These are phyloP conservation scores for Saccharum officinarum DNA, from an alignment of 176 grass and related monocot genomes.

Conservation along the genomic window DNA sequence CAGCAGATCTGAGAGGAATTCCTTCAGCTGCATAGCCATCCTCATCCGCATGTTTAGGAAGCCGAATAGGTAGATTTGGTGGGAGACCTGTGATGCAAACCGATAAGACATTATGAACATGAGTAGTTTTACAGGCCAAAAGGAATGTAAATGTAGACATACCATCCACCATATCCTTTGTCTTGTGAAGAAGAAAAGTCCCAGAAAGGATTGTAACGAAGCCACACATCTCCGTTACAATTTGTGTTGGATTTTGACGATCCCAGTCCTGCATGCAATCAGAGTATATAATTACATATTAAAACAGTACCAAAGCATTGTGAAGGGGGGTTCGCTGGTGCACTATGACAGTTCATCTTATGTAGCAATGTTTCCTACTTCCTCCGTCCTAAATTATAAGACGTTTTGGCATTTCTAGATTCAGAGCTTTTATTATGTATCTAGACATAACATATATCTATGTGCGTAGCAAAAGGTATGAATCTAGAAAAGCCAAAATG, in stretches of 20 bases:
- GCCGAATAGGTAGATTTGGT: constrained; percentile 43
- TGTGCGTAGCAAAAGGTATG: too few species aligned
- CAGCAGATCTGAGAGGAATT: constrained; percentile 82
- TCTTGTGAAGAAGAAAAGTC: constrained; percentile 99
- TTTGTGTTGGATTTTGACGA: constrained; percentile 85
- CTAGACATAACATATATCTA: too few species aligned
- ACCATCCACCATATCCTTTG: constrained; percentile 93
- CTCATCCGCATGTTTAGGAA: constrained; percentile 66
- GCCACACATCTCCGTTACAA: constrained; percentile 97
- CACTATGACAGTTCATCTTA: constrained; percentile 3
- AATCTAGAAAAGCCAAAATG: too few species aligned
- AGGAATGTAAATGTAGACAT: constrained; percentile 15
- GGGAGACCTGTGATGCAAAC: constrained; percentile 44
- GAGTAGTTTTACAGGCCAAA: not conserved
- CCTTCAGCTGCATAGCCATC: constrained; percentile 60
- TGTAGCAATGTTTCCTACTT: not conserved
- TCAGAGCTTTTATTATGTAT: too few species aligned
- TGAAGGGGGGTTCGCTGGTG: not conserved
- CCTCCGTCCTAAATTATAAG: too few species aligned
- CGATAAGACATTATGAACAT: constrained; percentile 22
- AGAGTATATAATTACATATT: not conserved
- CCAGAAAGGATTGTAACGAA: constrained; percentile 98
- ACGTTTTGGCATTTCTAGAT: too few species aligned
- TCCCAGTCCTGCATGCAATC: constrained; percentile 83
- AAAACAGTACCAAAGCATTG: not conserved